Conservation (phyloP, 306 rosid genomes). For the Glycine soja region DNA sequence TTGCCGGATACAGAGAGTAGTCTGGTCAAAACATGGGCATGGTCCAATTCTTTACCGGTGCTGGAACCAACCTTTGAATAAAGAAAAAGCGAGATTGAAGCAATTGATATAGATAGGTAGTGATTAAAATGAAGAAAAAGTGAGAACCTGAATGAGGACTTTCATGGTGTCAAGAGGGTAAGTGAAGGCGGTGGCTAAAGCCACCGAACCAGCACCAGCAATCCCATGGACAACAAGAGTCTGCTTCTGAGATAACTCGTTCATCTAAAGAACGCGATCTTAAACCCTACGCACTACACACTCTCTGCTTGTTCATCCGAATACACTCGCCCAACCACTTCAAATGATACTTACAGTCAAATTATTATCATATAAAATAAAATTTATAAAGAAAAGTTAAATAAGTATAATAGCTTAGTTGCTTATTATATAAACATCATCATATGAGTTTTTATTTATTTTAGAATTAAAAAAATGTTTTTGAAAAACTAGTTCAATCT, state of each 20-base stretch:
- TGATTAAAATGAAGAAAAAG: conserved; percentile 7
- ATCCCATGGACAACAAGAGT: conserved; percentile 63
- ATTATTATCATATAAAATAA: no score
- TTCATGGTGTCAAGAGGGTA: conserved; percentile 83
- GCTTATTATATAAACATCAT: no score
- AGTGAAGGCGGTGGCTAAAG: conserved; percentile 73
- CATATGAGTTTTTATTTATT: no score
- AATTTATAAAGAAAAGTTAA: no score
- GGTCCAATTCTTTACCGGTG: conserved; percentile 63
- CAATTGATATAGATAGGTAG: neutral
- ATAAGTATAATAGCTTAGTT: no score
- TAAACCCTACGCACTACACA: neutral
- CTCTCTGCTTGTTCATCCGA: no score
- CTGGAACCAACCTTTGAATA: conserved; percentile 76
- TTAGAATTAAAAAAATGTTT: no score
- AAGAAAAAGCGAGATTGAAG: conserved; percentile 23
- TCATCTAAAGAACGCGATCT: conserved; percentile 55
- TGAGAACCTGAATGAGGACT: conserved; percentile 72
- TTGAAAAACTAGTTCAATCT: no score
- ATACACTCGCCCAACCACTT: no score
- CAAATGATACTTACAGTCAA: no score
- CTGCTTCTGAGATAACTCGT: conserved; percentile 66
- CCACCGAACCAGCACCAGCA: conserved; percentile 70
- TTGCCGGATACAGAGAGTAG: conserved; percentile 30
- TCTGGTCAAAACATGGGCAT: conserved; percentile 57